These are phyloP conservation scores for Dalbergia oliveri DNA, from an alignment of 306 rosid genomes.

Conservation along the genomic window DNA sequence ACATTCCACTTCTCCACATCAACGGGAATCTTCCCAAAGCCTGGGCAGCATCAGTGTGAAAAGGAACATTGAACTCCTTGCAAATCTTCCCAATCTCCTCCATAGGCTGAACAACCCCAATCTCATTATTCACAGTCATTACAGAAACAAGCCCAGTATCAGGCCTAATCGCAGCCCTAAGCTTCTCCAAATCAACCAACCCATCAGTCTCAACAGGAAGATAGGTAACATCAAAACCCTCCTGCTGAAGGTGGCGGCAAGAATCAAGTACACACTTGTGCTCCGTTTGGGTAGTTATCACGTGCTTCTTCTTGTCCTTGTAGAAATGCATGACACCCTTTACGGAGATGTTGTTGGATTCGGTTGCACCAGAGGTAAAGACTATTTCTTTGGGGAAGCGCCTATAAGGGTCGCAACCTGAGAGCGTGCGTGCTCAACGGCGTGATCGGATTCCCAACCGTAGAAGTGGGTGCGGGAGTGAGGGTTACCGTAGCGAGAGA, in stretches of 20 bases:
- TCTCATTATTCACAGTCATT: slow-evolving; percentile 96
- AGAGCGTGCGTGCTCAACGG: slow-evolving; percentile 82
- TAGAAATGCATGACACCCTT: slow-evolving; percentile 89
- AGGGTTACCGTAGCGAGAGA: slow-evolving; percentile 83
- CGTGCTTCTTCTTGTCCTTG: slow-evolving; percentile 82
- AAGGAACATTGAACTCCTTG: slow-evolving; percentile 78
- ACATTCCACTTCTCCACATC: slow-evolving; percentile 94
- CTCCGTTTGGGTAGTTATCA: slow-evolving; percentile 92
- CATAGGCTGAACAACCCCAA: slow-evolving; percentile 89
- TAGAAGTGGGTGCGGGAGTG: slow-evolving; percentile 91
- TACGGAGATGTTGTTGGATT: slow-evolving; percentile 81
- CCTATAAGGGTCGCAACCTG: slow-evolving; percentile 76
- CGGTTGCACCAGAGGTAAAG: slow-evolving; percentile 94
- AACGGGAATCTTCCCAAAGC: slow-evolving; percentile 86
- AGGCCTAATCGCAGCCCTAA: slow-evolving; percentile 71
- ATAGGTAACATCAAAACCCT: slow-evolving; percentile 84
- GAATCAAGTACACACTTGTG: slow-evolving; percentile 97
- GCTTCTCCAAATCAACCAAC: slow-evolving; percentile 72
- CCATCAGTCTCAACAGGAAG: slow-evolving; percentile 81
- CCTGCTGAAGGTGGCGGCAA: slow-evolving; percentile 93
- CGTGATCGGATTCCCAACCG: slow-evolving; percentile 97
- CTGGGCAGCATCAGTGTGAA: slow-evolving; percentile 96
- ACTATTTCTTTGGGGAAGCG: slow-evolving; percentile 84
- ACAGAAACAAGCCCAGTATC: slow-evolving; percentile 87
- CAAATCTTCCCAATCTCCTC: slow-evolving; percentile 88